Conservation (phyloP, 2,329 filamentous ascomycete genomes). For the Drechslerella dactyloides region DNA sequence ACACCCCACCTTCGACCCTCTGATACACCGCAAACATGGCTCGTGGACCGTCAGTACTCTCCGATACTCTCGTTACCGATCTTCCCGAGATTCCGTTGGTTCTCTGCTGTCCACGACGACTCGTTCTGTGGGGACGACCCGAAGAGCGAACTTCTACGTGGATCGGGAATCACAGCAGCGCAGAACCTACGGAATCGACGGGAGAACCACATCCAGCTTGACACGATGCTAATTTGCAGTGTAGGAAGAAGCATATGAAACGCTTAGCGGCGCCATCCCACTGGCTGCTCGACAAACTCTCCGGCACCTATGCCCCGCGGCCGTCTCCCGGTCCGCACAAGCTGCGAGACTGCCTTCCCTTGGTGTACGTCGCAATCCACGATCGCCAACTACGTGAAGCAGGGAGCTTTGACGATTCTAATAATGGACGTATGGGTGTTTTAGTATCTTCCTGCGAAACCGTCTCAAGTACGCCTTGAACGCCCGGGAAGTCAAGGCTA, state of each 20-base stretch:
- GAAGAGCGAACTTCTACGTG: conserved; percentile 6
- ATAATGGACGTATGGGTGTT: conserved; percentile 17
- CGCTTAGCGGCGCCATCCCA: conserved; percentile 97
- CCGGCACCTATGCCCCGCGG: conserved; percentile 79
- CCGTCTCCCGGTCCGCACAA: conserved; percentile 92
- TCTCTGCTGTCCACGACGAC: conserved; percentile 11
- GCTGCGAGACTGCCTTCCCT: conserved; percentile 96
- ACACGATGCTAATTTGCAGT: conserved; percentile 40
- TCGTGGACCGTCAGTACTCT: conserved; percentile 50
- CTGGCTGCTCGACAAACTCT: conserved; percentile 99
- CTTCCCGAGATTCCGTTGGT: conserved; percentile 20
- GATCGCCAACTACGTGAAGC: conserved; percentile 4
- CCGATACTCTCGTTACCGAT: conserved; percentile 11
- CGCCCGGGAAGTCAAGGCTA: conserved; percentile 91
- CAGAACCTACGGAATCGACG: conserved; percentile 14
- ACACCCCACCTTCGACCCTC: conserved; percentile 38
- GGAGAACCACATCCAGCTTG: conserved; percentile 6
- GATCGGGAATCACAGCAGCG: conserved; percentile 18
- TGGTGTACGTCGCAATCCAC: conserved; percentile 62
- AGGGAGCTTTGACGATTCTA: conserved; percentile 12
- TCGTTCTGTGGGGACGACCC: conserved; percentile 8
- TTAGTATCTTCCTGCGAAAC: conserved; percentile 59
- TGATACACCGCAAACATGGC: conserved; percentile 45
- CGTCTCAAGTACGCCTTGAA: conserved; percentile 99
- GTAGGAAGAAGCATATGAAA: conserved; percentile 96